Conservation (phyloP, 306 rosid genomes). For the cucumber (Cucumis sativus) region Cucumber_9930_V3 NC_026656.2:4259001-4259500, state of each 20-base stretch:
- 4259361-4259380: conserved; percentile 69
- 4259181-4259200: too few species aligned
- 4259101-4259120: too few species aligned
- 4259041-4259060: not conserved
- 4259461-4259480: conserved; percentile 72
- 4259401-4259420: conserved; percentile 51
- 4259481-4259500: conserved; percentile 31
- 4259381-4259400: conserved; percentile 55
- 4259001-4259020: not conserved
- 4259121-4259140: too few species aligned
- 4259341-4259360: conserved; percentile 55
- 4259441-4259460: conserved; percentile 52
- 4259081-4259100: too few species aligned
- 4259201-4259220: too few species aligned
- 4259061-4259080: not conserved
- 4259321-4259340: conserved; percentile 44
- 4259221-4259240: too few species aligned
- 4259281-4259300: not conserved
- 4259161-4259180: too few species aligned
- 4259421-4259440: conserved; percentile 50
- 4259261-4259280: not conserved
- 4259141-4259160: not conserved
- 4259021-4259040: not conserved
- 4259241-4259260: too few species aligned
- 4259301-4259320: conserved; percentile 20